phyloP scores from a whole-genome alignment of 2,329 filamentous ascomycete genomes.

The Verticillium isaacii region DNA sequence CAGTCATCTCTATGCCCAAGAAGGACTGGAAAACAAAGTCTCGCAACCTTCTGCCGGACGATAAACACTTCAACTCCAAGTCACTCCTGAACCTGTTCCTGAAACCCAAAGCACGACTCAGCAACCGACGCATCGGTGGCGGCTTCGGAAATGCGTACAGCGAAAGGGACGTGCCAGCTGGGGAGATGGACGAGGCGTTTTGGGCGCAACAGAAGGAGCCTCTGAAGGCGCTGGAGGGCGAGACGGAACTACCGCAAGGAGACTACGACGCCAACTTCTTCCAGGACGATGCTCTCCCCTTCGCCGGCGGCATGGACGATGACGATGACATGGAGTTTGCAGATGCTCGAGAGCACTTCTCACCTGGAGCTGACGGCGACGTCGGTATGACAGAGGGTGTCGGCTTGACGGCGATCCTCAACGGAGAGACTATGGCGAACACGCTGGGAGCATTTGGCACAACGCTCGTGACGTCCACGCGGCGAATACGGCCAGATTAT shows the following conservation, averaged over 20 bases:
- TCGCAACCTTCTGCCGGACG: conserved; percentile 87
- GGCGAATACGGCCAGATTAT: conserved; percentile 61
- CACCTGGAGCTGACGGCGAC: conserved; percentile 54
- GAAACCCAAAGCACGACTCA: conserved; percentile 85
- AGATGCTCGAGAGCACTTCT: conserved; percentile 75
- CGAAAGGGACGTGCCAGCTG: conserved; percentile 49
- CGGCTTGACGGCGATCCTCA: conserved; percentile 45
- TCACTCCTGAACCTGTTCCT: conserved; percentile 86
- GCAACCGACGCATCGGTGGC: conserved; percentile 55
- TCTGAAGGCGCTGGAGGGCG: conserved; percentile 27
- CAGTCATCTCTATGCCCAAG: conserved; percentile 80
- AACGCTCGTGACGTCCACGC: conserved; percentile 60
- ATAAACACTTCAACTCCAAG: conserved; percentile 96
- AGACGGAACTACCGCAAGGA: conserved; percentile 47
- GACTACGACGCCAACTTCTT: conserved; percentile 98
- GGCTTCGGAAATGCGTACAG: conserved; percentile 36
- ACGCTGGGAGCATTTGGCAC: conserved; percentile 55
- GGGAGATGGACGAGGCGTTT: conserved; percentile 91
- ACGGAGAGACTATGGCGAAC: conserved; percentile 43
- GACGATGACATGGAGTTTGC: conserved; percentile 70
- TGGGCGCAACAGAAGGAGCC: conserved; percentile 74
- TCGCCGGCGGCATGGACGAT: conserved; percentile 54
- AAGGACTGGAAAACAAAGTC: conserved; percentile 95
- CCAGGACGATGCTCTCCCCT: conserved; percentile 75
- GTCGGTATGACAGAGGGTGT: conserved; percentile 39